Evolutionary conservation across 805 yeast genomes (phyloP).

Genomic region (Ogataea trehaloabstinens): DNA sequence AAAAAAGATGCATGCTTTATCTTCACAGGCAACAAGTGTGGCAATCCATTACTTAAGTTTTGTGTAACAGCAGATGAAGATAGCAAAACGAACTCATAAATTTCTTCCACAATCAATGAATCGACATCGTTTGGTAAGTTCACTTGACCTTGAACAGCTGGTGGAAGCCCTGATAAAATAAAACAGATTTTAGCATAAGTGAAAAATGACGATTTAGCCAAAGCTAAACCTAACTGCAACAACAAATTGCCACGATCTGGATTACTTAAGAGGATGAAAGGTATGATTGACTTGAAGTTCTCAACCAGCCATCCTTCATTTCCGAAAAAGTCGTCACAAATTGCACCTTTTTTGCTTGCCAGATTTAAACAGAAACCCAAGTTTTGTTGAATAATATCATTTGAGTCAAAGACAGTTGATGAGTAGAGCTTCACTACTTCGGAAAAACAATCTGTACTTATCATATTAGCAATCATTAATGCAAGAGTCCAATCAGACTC

Average conservation of each 20-base stretch:
- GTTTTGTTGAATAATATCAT: conserved; percentile 25
- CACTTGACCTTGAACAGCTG: conserved; percentile 21
- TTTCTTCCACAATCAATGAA: conserved; percentile 57
- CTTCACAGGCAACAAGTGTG: conserved; percentile 59
- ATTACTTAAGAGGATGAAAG: conserved; percentile 29
- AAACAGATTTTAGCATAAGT: conserved; percentile 41
- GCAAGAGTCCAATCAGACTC: conserved; percentile 78
- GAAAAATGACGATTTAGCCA: conserved; percentile 34
- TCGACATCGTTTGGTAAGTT: conserved; percentile 36
- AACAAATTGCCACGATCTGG: conserved; percentile 22
- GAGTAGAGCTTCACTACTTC: conserved; percentile 44
- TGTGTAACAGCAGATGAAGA: conserved; percentile 34
- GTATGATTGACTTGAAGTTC: conserved; percentile 28
- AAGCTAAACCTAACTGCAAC: conserved; percentile 34
- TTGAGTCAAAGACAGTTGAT: conserved; percentile 13
- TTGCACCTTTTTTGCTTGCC: conserved; percentile 15
- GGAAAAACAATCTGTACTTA: conserved; percentile 50
- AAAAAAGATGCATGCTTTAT: conserved; percentile 65
- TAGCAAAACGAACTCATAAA: conserved; percentile 57
- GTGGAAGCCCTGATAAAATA: conserved; percentile 30
- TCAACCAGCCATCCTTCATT: conserved; percentile 29
- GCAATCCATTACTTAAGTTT: conserved; percentile 32
- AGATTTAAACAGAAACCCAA: conserved; percentile 30
- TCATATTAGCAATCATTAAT: conserved; percentile 61
- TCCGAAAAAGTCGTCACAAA: conserved; percentile 19